Evolutionary conservation across 805 yeast species (phyloP).

Genomic region (Zygotorulaspora florentina): DNA sequence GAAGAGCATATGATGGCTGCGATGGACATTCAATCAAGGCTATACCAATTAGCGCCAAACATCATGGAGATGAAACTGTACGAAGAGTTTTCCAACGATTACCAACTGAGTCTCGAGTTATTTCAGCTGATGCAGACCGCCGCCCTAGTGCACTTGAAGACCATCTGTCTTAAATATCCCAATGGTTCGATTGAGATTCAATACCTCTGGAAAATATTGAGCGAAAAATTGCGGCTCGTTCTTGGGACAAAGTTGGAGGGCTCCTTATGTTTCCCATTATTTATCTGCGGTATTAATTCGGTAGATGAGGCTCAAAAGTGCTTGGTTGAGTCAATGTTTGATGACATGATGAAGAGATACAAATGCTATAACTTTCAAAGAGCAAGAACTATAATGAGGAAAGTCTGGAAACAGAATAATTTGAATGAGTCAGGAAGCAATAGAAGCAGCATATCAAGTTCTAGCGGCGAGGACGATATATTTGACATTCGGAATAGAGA

Average conservation of each 20-base stretch:
- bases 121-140: constrained; percentile 70
- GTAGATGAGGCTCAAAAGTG: constrained; percentile 48
- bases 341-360: constrained; percentile 55
- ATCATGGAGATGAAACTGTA: constrained; percentile 16
- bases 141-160: constrained; percentile 62
- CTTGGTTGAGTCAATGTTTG: constrained; percentile 50
- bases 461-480: constrained; percentile 46
- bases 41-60: constrained; percentile 16
- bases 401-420: constrained; percentile 41
- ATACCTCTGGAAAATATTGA: constrained; percentile 49
- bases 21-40: constrained; percentile 13
- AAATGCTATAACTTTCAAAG: constrained; percentile 60
- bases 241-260: constrained; percentile 67
- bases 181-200: constrained; percentile 53
- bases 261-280: constrained; percentile 69
- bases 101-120: constrained; percentile 61
- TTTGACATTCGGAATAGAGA: constrained; percentile 39
- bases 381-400: constrained; percentile 38
- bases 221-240: constrained; percentile 55
- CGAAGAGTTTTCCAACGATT: constrained; percentile 42
- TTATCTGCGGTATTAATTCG: constrained; percentile 71
- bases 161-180: constrained; percentile 45
- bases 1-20: constrained; percentile 15
- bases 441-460: constrained; percentile 4
- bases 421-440: constrained; percentile 2